phyloP scores from a whole-genome alignment of 1,284 basidiomycete species.

The Malassezia globosa region DNA sequence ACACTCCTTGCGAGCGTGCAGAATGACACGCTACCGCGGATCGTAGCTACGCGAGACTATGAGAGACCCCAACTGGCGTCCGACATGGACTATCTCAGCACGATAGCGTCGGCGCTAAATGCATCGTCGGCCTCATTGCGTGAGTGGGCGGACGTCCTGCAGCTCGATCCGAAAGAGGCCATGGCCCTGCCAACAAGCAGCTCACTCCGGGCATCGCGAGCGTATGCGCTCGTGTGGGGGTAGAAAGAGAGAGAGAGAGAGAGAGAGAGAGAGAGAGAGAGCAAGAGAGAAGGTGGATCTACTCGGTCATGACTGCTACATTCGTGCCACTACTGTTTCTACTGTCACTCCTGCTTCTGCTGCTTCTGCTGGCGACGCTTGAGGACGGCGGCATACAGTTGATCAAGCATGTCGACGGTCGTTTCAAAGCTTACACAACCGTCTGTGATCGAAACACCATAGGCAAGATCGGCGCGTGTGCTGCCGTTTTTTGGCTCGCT shows the following conservation, averaged over 20 bases:
- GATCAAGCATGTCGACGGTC: conserved; percentile 51
- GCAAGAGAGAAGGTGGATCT: not conserved
- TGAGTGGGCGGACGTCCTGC: conserved; percentile 14
- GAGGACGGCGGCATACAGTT: conserved; percentile 39
- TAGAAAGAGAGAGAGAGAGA: not conserved
- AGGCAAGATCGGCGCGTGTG: conserved; percentile 32
- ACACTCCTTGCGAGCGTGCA: conserved; percentile 59
- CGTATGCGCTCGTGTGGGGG: conserved; percentile 1
- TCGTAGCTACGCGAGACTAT: conserved; percentile 52
- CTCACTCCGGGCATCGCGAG: conserved; percentile 2
- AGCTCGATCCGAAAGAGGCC: not conserved
- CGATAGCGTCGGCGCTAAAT: conserved; percentile 77
- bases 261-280: no score
- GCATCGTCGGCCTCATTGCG: conserved; percentile 14
- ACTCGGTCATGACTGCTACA: not conserved
- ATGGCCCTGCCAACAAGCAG: conserved; percentile 1
- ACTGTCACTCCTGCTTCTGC: not conserved
- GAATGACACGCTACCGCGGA: conserved; percentile 53
- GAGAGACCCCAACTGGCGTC: conserved; percentile 74
- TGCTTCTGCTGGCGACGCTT: conserved; percentile 5
- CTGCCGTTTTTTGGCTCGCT: conserved; percentile 42
- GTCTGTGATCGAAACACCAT: conserved; percentile 47
- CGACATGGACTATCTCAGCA: conserved; percentile 75
- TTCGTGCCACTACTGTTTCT: no score
- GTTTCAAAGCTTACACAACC: conserved; percentile 82